Evolutionary conservation across 78 protist genomes (phyloP), one percentile per base, ranked within the genome.

Genomic region (Salpingoeca rosetta): DNA sequence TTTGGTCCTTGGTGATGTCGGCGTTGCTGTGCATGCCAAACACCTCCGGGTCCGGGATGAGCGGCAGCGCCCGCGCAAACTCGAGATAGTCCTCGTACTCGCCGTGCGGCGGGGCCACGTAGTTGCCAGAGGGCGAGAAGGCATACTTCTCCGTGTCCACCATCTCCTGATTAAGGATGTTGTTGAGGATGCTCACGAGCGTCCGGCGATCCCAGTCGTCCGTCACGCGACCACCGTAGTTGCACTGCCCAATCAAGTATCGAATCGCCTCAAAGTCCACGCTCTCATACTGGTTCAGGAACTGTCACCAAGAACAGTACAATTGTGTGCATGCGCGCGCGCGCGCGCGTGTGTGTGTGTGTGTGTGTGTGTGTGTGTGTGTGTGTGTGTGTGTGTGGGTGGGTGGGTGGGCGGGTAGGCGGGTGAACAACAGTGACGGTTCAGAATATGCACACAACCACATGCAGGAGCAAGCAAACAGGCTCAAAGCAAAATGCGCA

Each of bases 141-240:
- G 11, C 0, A 65, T 51, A 84, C 36, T 26, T 11, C 7, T 76
- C 83, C 11, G 37, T 56, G 56, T 65, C 74, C 36, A 87, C 31
- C 25, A 88, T 51, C 27, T 72, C 86, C 41, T 36, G 43, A 38
- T 10, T 56, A 85, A 72, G 81, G 87, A 42, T 83, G 3, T 28
- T 22, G 3, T 1, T 2, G 74, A 94, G 84, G 43, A 86, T 24
- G 38, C 87, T 65, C 24, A 2, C 78, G 36, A 89, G 77, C 24
- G 80, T 40, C 0, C 95, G 87, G 40, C 93, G 86, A 76, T 94
- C 97, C 90, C 73, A 57, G 43, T 89, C 88, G 85, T 94, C 97
- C 26, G 97, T 94, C 40, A 94, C 93, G 17, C 97, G 86, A 0
- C 97, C 97, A 11, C 97, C 97, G 83, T 92, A 92, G 90, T 90